Conservation (phyloP, 257 asterid species). For the Ophiorrhiza pumila region DNA sequence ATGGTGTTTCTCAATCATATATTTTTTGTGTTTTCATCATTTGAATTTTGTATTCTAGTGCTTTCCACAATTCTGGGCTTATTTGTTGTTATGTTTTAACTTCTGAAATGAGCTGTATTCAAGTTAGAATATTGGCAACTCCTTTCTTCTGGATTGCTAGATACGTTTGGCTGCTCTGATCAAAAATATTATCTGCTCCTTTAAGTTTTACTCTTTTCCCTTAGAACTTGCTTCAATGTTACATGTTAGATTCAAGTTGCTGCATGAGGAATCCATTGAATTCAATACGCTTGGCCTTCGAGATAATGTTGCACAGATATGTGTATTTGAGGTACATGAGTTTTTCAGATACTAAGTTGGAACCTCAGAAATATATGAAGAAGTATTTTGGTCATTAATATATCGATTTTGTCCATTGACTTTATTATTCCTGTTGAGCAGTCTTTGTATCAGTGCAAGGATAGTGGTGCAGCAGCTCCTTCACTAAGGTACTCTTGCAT, state of each 20-base stretch:
- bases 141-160: background rate
- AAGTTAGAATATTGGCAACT: background rate
- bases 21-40: background rate
- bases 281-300: conserved; percentile 75
- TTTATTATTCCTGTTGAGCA: conserved; percentile 31
- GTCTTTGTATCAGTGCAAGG: conserved; percentile 44
- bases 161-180: background rate
- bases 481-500: conserved; percentile 8
- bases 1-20: background rate
- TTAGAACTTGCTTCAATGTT: conserved; percentile 9
- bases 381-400: background rate
- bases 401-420: conserved; percentile 9
- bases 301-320: conserved; percentile 95
- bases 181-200: background rate
- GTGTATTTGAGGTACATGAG: conserved; percentile 75
- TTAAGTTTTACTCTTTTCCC: background rate
- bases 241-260: conserved; percentile 75
- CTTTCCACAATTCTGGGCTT: background rate
- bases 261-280: conserved; percentile 84
- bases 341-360: background rate
- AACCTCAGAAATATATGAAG: background rate
- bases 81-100: background rate
- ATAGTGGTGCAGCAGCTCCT: conserved; percentile 31
- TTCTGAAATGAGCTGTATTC: background rate
- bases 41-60: background rate